Base-by-base conservation (phyloP, 495 filamentous ascomycete genomes). In the Cenococcum geophilum region DNA sequence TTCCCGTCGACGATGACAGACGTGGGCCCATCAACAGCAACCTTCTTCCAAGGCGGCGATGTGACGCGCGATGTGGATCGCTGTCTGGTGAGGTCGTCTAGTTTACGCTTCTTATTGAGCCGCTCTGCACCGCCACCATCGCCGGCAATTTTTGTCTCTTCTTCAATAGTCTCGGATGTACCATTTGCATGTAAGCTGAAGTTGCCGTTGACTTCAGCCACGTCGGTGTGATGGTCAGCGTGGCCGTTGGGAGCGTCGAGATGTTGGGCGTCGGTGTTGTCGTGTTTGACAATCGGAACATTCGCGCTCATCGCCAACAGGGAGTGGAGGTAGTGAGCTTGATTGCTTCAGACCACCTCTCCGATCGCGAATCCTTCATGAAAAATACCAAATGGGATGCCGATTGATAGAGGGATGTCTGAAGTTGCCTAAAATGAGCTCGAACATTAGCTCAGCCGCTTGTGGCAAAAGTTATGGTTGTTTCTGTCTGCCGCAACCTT, bases 21-120 rank as follows among this genome's bases (percentile, higher is more conserved):
- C 9, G 93, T 89, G 4, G 93, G 93, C 0, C 92, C 95, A 47
- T 95, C 89, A 25, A 84, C 88, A 49, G 88, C 85, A 55, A 87
- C 77, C 72, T 85, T 92, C 77, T 93, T 97, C 93, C 93, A 98
- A 23, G 93, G 93, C 59, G 93, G 93, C 34, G 93, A 97, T 57
- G 73, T 70, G 50, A 76, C 74, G 55, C 82, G 78, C 51, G 80
- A 76, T 21, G 74, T 73, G 12, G 82, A 80, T 27, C 75, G 77
- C 57, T 73, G 74, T 45, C 75, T 74, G 18, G 74, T 74, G 51
- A 74, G 65, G 45, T 82, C 80, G 59, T 75, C 78, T 53, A 91
- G 78, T 73, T 89, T 86, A 65, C 88, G 85, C 70, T 84, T 85
- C 74, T 93, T 95, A 11, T 79, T 77, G 54, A 88, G 87, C 57